Evolutionary conservation across 2,329 filamentous ascomycete genomes (phyloP).

Genomic region (Sphaceloma murrayae): DNA sequence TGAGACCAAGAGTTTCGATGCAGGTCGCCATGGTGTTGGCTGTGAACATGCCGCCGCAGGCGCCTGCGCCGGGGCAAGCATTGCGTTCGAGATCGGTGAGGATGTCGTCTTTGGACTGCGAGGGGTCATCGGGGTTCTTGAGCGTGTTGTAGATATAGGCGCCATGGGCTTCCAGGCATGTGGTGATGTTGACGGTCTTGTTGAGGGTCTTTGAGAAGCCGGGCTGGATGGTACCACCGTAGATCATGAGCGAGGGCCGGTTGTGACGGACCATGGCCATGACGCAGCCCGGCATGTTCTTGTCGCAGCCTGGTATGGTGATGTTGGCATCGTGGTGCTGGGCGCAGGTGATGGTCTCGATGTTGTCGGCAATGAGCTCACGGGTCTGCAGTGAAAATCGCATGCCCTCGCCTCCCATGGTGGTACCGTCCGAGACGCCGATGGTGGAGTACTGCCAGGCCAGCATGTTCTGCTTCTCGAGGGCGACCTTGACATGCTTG

Average conservation of each 20-base stretch:
- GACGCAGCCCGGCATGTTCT: constrained; percentile 96
- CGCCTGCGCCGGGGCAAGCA: constrained; percentile 68
- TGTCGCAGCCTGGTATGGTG: constrained; percentile 94
- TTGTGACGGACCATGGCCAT: constrained; percentile 91
- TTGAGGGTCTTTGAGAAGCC: constrained; percentile 71
- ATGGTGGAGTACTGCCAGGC: constrained; percentile 93
- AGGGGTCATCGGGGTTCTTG: constrained; percentile 56
- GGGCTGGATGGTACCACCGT: constrained; percentile 81
- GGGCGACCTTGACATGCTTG: constrained; percentile 72
- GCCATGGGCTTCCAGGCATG: constrained; percentile 79
- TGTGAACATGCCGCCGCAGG: constrained; percentile 89
- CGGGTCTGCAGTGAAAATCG: constrained; percentile 53
- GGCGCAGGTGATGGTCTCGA: constrained; percentile 85
- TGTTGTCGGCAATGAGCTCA: constrained; percentile 51
- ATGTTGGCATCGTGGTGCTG: constrained; percentile 92
- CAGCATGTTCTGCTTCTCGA: constrained; percentile 76
- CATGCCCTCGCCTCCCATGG: constrained; percentile 95
- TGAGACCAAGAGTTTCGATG: constrained; percentile 80
- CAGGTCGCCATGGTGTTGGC: constrained; percentile 90
- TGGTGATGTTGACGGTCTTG: constrained; percentile 76
- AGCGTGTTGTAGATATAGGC: constrained; percentile 71
- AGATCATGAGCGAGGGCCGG: constrained; percentile 88
- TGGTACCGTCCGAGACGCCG: constrained; percentile 83
- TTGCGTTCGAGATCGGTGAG: constrained; percentile 73
- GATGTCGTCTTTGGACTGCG: constrained; percentile 64